A percentile compares a stretch with the other conserved stretches of the same genome.
These are phyloP conservation scores for Cyclotella kingstonii DNA, from an alignment of 108 stramenopile genomes.

Conservation along the genomic window DNA sequence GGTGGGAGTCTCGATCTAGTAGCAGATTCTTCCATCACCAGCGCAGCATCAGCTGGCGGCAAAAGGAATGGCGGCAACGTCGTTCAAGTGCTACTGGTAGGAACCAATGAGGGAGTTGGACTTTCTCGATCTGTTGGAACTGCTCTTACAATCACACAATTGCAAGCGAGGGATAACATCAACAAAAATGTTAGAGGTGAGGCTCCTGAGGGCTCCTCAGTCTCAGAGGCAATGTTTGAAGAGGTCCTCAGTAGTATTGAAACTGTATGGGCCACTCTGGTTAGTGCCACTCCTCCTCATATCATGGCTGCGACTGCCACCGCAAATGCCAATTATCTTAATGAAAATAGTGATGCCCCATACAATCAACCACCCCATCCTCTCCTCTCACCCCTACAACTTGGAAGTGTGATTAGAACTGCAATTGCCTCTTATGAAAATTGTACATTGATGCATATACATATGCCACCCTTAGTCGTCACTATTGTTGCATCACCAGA, in stretches of 20 bases:
- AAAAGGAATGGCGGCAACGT: not conserved
- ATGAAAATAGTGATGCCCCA: not conserved
- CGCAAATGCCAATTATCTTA: not conserved
- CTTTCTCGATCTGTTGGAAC: conserved; percentile 52
- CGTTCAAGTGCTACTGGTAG: conserved; percentile 35
- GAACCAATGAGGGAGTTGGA: conserved; percentile 49
- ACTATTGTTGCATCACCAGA: conserved; percentile 35
- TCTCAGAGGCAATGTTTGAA: conserved; percentile 29
- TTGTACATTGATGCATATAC: conserved; percentile 42
- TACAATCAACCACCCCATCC: conserved; percentile 42
- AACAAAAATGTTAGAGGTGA: too few relatives aligned
- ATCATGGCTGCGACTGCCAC: conserved; percentile 31
- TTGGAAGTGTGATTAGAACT: conserved; percentile 25
- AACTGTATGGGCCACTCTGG: conserved; percentile 47
- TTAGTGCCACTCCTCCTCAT: conserved; percentile 40
- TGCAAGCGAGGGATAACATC: too few relatives aligned
- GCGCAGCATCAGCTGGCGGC: not conserved
- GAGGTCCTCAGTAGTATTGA: conserved; percentile 43
- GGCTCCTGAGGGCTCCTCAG: conserved; percentile 2
- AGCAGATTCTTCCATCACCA: not conserved
- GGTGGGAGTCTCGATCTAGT: too few relatives aligned
- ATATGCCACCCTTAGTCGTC: conserved; percentile 46
- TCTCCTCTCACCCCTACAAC: conserved; percentile 21
- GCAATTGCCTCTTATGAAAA: conserved; percentile 40
- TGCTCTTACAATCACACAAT: conserved; percentile 14